Conservation (phyloP, 768 basidiomycete species). For the Collybia mongolica region DNA sequence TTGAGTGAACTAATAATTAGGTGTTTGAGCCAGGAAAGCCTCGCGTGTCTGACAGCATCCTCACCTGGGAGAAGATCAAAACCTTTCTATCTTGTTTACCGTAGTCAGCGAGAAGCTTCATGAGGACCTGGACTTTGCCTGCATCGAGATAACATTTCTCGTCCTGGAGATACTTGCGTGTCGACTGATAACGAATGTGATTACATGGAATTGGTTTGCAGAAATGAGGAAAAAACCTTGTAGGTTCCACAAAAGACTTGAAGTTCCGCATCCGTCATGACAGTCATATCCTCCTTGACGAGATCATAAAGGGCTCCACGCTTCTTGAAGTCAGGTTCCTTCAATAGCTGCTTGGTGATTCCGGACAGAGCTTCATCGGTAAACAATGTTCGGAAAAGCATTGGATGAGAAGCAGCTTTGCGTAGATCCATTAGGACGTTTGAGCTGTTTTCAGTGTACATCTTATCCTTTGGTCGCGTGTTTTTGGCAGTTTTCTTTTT, state of each 20-base stretch:
- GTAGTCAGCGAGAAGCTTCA: constrained; percentile 71
- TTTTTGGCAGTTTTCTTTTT: constrained; percentile 47
- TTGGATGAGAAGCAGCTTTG: constrained; percentile 94
- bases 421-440: constrained; percentile 98
- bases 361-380: constrained; percentile 71
- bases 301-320: constrained; percentile 76
- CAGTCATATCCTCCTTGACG: constrained; percentile 96
- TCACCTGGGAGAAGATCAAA: constrained; percentile 92
- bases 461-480: constrained; percentile 55
- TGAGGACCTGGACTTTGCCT: constrained; percentile 79
- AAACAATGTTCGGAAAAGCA: constrained; percentile 89
- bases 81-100: constrained; percentile 71
- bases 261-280: constrained; percentile 97
- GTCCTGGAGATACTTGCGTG: constrained; percentile 70
- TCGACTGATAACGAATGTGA: constrained; percentile 43
- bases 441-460: constrained; percentile 77
- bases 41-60: constrained; percentile 10
- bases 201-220: not conserved
- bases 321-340: constrained; percentile 90
- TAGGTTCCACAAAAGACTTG: constrained; percentile 84
- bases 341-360: constrained; percentile 81
- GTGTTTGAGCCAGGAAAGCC: not conserved
- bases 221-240: constrained; percentile 53
- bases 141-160: constrained; percentile 79
- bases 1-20: constrained; percentile 77